A percentile compares a stretch with the other conserved stretches of the same genome.
Evolutionary conservation across 139 green algal species (phyloP).

Genomic region (Chlorella sp.): DNA sequence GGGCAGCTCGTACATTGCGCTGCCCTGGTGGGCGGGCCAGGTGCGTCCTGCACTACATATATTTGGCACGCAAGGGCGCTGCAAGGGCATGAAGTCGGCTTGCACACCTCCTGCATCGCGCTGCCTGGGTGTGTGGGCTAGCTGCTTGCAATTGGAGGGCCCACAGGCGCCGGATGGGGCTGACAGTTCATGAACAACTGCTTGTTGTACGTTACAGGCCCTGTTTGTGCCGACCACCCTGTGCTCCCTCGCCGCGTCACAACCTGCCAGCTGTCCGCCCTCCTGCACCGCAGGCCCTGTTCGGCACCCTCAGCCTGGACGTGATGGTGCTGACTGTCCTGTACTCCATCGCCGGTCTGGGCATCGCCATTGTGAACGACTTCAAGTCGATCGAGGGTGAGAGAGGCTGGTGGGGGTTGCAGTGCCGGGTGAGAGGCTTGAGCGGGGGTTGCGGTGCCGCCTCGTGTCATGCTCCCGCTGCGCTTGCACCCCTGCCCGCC

Average conservation of each 20-base stretch:
- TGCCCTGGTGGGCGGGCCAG: slow-evolving; percentile 96
- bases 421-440: not conserved
- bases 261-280: not conserved
- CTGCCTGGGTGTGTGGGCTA: not conserved
- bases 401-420: slow-evolving; percentile 35
- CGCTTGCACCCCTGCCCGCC: too few relatives aligned
- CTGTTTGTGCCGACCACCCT: not conserved
- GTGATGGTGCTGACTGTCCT: slow-evolving; percentile 96
- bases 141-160: not conserved
- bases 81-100: too few relatives aligned
- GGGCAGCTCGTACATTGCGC: slow-evolving; percentile 95
- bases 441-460: too few relatives aligned
- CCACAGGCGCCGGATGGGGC: too few relatives aligned
- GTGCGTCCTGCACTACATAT: too few relatives aligned
- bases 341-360: slow-evolving; percentile 97
- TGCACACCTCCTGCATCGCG: not conserved
- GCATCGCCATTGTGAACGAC: slow-evolving; percentile 99
- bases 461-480: too few relatives aligned
- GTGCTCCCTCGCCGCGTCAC: not conserved
- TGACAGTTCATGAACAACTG: not conserved
- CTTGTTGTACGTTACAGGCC: not conserved
- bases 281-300: slow-evolving; percentile 78
- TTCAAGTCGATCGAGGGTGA: slow-evolving; percentile 99
- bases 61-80: too few relatives aligned
- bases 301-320: slow-evolving; percentile 90